Evolutionary conservation across 164 flowering plant species (phyloP), one percentile per base, ranked within the genome.

Genomic region (Vitis vinifera): DNA sequence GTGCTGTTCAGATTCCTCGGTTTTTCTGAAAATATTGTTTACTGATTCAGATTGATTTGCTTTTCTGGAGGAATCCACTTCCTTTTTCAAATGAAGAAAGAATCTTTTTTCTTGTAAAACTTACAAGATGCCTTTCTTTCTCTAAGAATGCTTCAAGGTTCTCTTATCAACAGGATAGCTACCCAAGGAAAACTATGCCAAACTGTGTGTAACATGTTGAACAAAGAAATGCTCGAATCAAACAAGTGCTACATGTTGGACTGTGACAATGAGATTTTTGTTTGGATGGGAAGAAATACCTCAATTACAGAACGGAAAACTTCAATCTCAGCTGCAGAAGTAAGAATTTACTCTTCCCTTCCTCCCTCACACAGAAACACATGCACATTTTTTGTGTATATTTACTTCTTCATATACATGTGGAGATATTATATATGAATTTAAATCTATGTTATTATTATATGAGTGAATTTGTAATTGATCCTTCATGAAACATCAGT

Each of bases 191-290:
- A 85, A 68, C 68, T 78, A 19, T 69, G 69, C 66, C 73, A 63
- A 62, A 67, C 67, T 72, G 85, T 67, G 67, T 65, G 67, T 50
- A 49, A 62, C 55, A 56, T 78, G 47, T 73, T 86, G 50, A 78
- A 61, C 59, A 85, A 72, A 72, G 82, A 80, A 27, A 69, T 86
- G 79, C 88, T 89, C 44, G 75, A 71, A 30, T 53, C 78, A 49
- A 76, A 86, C 73, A 89, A 80, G 68, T 89, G 94, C 79, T 89
- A 89, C 72, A 81, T 89, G 82, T 68, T 89, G 76, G 94, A 89
- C 66, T 82, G 84, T 78, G 85, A 65, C 49, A 17, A 67, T 66
- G 86, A 88, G 73, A 74, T 86, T 66, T 86, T 82, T 79, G 85
- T 89, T 60, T 89, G 94, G 94, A 81, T 88, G 87, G 94, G 94